Base-by-base conservation (phyloP, 177 flowering plant genomes). In the Tripterygium wilfordii region DNA sequence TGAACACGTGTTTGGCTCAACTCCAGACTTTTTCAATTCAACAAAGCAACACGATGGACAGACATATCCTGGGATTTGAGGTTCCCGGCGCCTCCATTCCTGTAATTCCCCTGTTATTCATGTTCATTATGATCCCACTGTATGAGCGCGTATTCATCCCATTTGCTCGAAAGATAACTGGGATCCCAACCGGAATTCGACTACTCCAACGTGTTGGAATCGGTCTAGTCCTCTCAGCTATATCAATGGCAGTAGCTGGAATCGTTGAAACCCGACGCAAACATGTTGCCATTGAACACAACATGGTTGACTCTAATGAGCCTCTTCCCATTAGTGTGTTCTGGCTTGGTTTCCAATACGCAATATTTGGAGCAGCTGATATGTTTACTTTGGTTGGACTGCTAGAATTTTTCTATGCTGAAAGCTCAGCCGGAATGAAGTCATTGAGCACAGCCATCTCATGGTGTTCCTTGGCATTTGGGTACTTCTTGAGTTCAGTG, bases 1-100 rank as follows among this genome's bases (percentile, higher is more conserved):
- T 82, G 80, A 82, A 75, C 78, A 78, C 85, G 10, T 76, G 86
- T 37, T 47, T 85, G 51, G 87, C 95, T 43, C 95, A 82, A 36
- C 87, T 82, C 48, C 85, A 76, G 26, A 80, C 95, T 24, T 85
- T 85, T 62, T 45, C 83, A 5, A 48, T 82, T 47, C 87, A 85
- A 58, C 95, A 85, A 47, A 68, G 82, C 49, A 60, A 48, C 5
- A 82, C 87, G 32, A 66, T 79, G 85, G 71, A 85, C 74, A 60
- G 63, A 13, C 39, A 40, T 7, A 21, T 85, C 36, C 28, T 60
- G 2, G 67, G 71, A 18, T 76, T 85, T 45, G 50, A 56, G 13
- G 58, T 85, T 3, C 95, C 86, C 0, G 74, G 65, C 4, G 54
- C 87, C 1, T 78, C 87, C 2, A 58, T 82, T 31, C 88, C 83